Evolutionary conservation across 257 asterid species (phyloP), one percentile per base, ranked within the genome.

Genomic region (Ballota nigra): DNA sequence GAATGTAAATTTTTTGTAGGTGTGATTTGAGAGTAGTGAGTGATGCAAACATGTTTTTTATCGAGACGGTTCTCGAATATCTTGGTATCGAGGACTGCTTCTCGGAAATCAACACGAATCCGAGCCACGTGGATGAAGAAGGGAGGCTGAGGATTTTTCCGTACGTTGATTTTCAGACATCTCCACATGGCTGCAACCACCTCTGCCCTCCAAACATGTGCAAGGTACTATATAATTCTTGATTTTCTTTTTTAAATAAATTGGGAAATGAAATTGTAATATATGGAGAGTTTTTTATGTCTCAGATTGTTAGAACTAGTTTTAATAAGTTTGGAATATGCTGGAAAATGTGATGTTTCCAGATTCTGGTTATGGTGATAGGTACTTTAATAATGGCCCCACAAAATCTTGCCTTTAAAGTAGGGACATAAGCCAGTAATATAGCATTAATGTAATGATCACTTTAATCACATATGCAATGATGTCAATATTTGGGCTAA

Each of bases 1-100:
- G n/a, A n/a, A n/a, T 31, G 36, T 31, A 31, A 6, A n/a, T 45
- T 45, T n/a, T 9, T 41, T 43, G 31, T 38, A 87, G 96, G 74
- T 94, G 99, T 77, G 97, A 89, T 79, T 70, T 94, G 89, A 94
- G 91, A 81, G 77, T 94, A 5, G 84, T 94, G 65, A 94, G 99
- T 45, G 99, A 94, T 68, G 97, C 99, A 24, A 94, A 94, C 71
- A 6, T 72, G 61, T 83, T 94, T 70, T 94, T 85, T 53, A 85
- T 94, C 0, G 97, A 89, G 79, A 86, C 96, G 0, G 89, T 91
- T 6, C 49, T 94, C 45, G 85, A 89, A 0, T 95, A 91, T 81
- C 86, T 91, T 0, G 96, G 83, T 0, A 85, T 94, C 2, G 76
- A 51, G 55, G 81, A 84, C 1, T 89, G 81, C 24, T 94, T 91